Evolutionary conservation across 2,329 filamentous ascomycete species (phyloP).

Genomic region (Penicillium sp.): DNA sequence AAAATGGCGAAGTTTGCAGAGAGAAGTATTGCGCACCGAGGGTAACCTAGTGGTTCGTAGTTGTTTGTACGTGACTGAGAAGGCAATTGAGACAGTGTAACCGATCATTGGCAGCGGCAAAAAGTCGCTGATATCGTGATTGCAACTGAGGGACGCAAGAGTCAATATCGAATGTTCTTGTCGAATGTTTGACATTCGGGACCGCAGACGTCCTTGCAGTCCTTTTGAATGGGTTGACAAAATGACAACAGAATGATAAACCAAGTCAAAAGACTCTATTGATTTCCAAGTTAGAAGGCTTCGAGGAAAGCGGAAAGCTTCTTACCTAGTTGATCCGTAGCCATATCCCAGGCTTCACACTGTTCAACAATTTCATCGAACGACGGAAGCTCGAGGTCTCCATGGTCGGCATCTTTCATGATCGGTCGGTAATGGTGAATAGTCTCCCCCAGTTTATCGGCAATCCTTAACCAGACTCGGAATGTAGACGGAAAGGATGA

Average conservation of each 20-base stretch:
- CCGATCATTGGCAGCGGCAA: slow-evolving; percentile 16
- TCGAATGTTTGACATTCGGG: slow-evolving; percentile 7
- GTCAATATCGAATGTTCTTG: slow-evolving; percentile 4
- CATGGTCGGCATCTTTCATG: slow-evolving; percentile 2
- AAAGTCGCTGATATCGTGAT: slow-evolving; percentile 1
- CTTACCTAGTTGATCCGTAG: background rate
- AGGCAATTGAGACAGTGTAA: slow-evolving; percentile 18
- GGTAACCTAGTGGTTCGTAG: slow-evolving; percentile 12
- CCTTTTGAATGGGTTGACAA: slow-evolving; percentile 14
- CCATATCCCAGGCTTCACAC: background rate
- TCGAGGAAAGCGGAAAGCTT: background rate
- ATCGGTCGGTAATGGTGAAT: slow-evolving; percentile 15
- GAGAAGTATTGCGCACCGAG: slow-evolving; percentile 11
- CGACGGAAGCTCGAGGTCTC: slow-evolving; percentile 3
- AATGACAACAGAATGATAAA: slow-evolving; percentile 17
- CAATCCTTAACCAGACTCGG: slow-evolving; percentile 15
- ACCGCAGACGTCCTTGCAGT: slow-evolving; percentile 10
- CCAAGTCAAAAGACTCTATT: slow-evolving; percentile 14
- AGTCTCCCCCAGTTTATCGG: slow-evolving; percentile 10
- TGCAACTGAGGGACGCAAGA: slow-evolving; percentile 4
- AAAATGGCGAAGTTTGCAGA: slow-evolving; percentile 9
- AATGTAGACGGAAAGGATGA: slow-evolving; percentile 14
- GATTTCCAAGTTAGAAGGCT: background rate
- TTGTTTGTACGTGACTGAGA: slow-evolving; percentile 20
- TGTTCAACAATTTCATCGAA: slow-evolving; percentile 6